These are phyloP conservation scores for Fusarium drepaniforme DNA, from an alignment of 2,329 filamentous ascomycete species.

Conservation along the genomic window DNA sequence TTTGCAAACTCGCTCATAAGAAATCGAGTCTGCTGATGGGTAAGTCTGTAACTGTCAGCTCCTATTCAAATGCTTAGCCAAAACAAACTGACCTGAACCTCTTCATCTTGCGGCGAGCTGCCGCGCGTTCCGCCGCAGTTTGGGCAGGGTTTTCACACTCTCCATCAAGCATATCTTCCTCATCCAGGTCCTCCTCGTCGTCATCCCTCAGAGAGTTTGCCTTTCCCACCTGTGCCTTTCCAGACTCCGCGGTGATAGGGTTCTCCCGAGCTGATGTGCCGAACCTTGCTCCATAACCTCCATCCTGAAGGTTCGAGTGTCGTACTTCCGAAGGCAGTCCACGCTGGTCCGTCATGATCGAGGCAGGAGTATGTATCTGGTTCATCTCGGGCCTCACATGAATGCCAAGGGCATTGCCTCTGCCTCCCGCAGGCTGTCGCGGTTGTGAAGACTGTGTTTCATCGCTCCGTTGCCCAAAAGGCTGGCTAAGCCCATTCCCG, in stretches of 20 bases:
- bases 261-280: constrained; percentile 3
- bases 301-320: constrained; percentile 11
- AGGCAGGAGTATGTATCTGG: constrained; percentile 14
- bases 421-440: constrained; percentile 50
- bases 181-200: constrained; percentile 64
- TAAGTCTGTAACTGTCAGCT: constrained; percentile 73
- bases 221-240: constrained; percentile 51
- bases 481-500: constrained; percentile 59
- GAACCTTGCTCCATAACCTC: constrained; percentile 19
- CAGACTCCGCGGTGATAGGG: background rate
- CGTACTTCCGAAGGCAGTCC: constrained; percentile 14
- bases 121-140: constrained; percentile 68
- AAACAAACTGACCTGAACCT: constrained; percentile 74
- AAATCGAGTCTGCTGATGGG: constrained; percentile 96
- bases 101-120: constrained; percentile 77
- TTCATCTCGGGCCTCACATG: constrained; percentile 69
- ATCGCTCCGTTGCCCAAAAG: constrained; percentile 58
- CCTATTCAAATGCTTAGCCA: background rate
- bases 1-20: constrained; percentile 97
- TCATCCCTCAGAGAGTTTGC: constrained; percentile 57
- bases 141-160: constrained; percentile 54
- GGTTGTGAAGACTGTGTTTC: constrained; percentile 22
- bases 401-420: constrained; percentile 67
- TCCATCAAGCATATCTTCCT: constrained; percentile 68
- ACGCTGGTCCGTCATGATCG: constrained; percentile 10